Evolutionary conservation across 352 stramenopile genomes (phyloP).

Genomic region (Globisporangium cederbergense): DNA sequence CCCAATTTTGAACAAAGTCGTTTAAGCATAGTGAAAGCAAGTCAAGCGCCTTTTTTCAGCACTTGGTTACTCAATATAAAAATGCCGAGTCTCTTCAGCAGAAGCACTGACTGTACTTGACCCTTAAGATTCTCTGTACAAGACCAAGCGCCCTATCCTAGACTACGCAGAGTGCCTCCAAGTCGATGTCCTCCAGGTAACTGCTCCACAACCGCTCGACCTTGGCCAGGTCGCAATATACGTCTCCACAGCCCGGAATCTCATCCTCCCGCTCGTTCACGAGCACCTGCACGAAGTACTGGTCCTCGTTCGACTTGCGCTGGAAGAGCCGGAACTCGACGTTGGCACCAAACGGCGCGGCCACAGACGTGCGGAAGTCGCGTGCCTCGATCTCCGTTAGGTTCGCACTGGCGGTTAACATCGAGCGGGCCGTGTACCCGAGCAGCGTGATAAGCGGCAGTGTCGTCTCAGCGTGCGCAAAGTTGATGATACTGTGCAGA

Average conservation of each 20-base stretch:
- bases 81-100: too few species aligned
- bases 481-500: constrained; percentile 47
- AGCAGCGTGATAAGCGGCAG: constrained; percentile 67
- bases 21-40: too few species aligned
- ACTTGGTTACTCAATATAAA: too few species aligned
- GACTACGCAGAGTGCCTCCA: constrained; percentile 8
- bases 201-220: constrained; percentile 20
- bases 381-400: constrained; percentile 37
- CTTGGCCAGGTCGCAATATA: constrained; percentile 24
- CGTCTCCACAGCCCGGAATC: constrained; percentile 19
- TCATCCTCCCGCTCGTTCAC: constrained; percentile 34
- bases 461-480: constrained; percentile 75
- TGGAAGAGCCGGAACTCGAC: constrained; percentile 68
- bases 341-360: constrained; percentile 71
- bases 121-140: neutral
- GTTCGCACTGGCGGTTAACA: constrained; percentile 32
- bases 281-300: constrained; percentile 48
- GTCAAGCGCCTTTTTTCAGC: neutral
- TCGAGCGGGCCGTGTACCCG: constrained; percentile 37
- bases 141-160: neutral
- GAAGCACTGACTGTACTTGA: too few species aligned
- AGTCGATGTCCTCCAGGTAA: constrained; percentile 20
- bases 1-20: too few species aligned
- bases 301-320: constrained; percentile 28
- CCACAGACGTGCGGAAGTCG: constrained; percentile 49